phyloP scores from a whole-genome alignment of 257 asterid genomes.

The Solanum dulcamara region DNA sequence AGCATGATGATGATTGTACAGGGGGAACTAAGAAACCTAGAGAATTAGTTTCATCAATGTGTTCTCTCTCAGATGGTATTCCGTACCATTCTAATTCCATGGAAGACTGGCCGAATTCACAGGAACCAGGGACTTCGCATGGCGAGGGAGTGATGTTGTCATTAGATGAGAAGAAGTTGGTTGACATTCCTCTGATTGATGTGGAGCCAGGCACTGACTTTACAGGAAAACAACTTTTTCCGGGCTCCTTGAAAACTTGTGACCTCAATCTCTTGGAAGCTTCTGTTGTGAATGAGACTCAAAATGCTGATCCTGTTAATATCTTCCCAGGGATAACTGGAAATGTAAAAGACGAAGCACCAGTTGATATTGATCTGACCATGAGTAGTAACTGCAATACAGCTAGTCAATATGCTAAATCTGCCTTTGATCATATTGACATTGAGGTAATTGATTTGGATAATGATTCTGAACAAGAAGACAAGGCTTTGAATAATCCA shows the following conservation, averaged over 20 bases:
- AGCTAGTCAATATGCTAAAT: constrained; percentile 32
- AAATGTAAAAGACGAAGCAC: constrained; percentile 23
- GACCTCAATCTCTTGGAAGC: constrained; percentile 75
- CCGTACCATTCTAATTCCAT: constrained; percentile 24
- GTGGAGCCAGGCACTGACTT: constrained; percentile 23
- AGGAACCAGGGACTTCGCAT: constrained; percentile 32
- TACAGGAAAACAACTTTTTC: constrained; percentile 52
- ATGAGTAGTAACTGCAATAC: constrained; percentile 28
- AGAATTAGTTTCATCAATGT: constrained; percentile 4
- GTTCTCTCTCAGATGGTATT: constrained; percentile 35
- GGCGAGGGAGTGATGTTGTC: constrained; percentile 14
- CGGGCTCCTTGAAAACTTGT: constrained; percentile 68
- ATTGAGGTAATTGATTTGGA: constrained; percentile 95
- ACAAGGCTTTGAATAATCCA: constrained; percentile 31
- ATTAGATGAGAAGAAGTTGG: constrained; percentile 36
- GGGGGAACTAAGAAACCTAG: constrained; percentile 30
- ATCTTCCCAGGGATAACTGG: constrained; percentile 30
- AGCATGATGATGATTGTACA: constrained; percentile 23
- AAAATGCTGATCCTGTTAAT: constrained; percentile 25
- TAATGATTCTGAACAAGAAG: constrained; percentile 54
- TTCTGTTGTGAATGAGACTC: constrained; percentile 46
- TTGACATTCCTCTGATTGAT: constrained; percentile 35
- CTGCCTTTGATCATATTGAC: constrained; percentile 28
- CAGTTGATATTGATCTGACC: constrained; percentile 66
- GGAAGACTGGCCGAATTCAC: constrained; percentile 23